Evolutionary conservation across 106 monocot species (phyloP), one percentile per base, ranked within the genome.

Genomic region (Dendrobium nobile): DNA sequence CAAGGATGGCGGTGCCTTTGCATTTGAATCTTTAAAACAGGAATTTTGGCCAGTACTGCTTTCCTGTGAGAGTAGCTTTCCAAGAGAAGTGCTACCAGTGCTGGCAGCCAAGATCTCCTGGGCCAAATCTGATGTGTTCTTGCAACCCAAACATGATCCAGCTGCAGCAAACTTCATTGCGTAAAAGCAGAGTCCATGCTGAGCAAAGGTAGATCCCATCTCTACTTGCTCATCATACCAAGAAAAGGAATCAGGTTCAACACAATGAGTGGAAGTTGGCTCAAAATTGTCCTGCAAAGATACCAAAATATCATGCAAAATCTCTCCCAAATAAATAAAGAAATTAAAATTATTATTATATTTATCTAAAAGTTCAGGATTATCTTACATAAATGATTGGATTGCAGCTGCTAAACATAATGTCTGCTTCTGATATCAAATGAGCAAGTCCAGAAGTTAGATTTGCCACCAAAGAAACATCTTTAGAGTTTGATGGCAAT

Each of bases 341-440:
- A 41, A 67, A 0, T 43, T 1, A 37, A 37, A 37, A 28, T 9
- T 1, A 9, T n/a, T 33, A 61, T 37, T 54, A 73, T 78, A 9
- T 77, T 77, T 67, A 77, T 64, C 54, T 0, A 10, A 54, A 79
- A 44, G 70, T 8, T 24, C 41, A 41, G 18, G 41, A 75, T 61
- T 11, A 64, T 27, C 91, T 90, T 87, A 95, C 99, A 82, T 55
- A 56, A 5, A 80, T 48, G 73, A 87, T 61, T 37, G 84, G 77
- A 41, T 80, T 82, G 75, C 91, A 88, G 44, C 82, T 79, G 72
- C 77, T 80, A 68, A 93, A 83, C 86, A 95, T 81, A 76, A 95
- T 61, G 82, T 99, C 99, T 40, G 85, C 74, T 81, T 91, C 90
- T 82, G 90, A 99, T 79, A 95, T 85, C 80, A 95, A 70, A 84